Conservation (phyloP, 148 eudicot genomes). For the Cornus suecica region DNA sequence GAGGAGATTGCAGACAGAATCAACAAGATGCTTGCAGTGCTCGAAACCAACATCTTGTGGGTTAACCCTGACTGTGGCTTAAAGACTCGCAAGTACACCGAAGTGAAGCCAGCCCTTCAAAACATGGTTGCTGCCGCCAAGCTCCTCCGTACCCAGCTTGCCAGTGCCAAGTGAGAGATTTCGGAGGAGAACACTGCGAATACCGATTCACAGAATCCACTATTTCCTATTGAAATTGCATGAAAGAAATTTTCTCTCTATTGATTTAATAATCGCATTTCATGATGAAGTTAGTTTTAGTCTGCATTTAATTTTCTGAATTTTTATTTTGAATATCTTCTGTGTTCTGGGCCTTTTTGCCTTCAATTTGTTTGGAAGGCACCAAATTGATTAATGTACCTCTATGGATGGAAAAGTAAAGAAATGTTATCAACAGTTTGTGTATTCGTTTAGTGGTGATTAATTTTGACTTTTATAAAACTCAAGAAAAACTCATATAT, state of each 20-base stretch:
- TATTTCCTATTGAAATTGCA: not conserved
- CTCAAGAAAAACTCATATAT: no score
- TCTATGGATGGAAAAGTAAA: conserved; percentile 4
- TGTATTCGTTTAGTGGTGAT: no score
- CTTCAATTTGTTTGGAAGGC: conserved; percentile 2
- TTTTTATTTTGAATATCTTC: not conserved
- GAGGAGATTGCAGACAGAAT: conserved; percentile 36
- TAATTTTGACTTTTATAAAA: no score
- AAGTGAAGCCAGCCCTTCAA: conserved; percentile 34
- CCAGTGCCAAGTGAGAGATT: conserved; percentile 22
- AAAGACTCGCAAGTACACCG: conserved; percentile 37
- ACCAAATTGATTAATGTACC: not conserved
- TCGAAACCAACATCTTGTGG: conserved; percentile 37
- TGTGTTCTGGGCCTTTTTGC: conserved; percentile 3
- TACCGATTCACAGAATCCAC: not conserved
- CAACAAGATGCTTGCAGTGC: conserved; percentile 35
- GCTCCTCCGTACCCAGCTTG: conserved; percentile 26
- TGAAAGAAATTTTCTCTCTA: not conserved
- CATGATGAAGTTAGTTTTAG: conserved; percentile 5
- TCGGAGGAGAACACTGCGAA: not conserved
- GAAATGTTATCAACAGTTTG: not conserved
- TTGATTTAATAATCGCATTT: conserved; percentile 11
- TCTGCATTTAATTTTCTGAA: not conserved
- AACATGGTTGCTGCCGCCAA: conserved; percentile 46
- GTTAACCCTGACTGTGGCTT: conserved; percentile 44